phyloP scores from a whole-genome alignment of 768 basidiomycete species.

The Agaricus sinodeliciosus region DNA sequence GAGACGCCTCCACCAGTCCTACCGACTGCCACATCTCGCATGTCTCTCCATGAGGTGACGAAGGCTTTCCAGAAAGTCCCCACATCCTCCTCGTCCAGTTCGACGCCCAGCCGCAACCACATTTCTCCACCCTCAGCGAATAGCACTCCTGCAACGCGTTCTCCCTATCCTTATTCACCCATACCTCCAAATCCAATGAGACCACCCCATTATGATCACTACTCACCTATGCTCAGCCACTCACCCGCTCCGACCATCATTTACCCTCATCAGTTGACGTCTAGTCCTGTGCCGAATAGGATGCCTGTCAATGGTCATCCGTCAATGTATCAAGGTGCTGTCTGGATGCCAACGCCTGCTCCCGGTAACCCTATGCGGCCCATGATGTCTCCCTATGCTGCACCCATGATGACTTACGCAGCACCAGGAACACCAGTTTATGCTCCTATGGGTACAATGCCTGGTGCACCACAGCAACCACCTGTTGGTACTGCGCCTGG shows the following conservation, averaged over 20 bases:
- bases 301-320: slow-evolving; percentile 59
- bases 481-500: slow-evolving; percentile 32
- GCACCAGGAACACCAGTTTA: slow-evolving; percentile 35
- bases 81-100: slow-evolving; percentile 42
- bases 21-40: slow-evolving; percentile 56
- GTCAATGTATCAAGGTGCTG: slow-evolving; percentile 50
- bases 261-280: slow-evolving; percentile 52
- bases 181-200: slow-evolving; percentile 45
- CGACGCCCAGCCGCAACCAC: slow-evolving; percentile 40
- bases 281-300: slow-evolving; percentile 58
- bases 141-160: slow-evolving; percentile 19
- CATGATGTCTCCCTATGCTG: slow-evolving; percentile 54
- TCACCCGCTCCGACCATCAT: slow-evolving; percentile 63
- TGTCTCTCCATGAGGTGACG: slow-evolving; percentile 78
- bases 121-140: slow-evolving; percentile 44
- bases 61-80: slow-evolving; percentile 87
- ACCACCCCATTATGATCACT: slow-evolving; percentile 51
- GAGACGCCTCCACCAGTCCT: slow-evolving; percentile 66
- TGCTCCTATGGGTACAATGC: slow-evolving; percentile 28
- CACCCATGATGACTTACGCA: slow-evolving; percentile 62
- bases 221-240: slow-evolving; percentile 65
- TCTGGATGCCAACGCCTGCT: slow-evolving; percentile 54
- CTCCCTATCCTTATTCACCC: slow-evolving; percentile 33
- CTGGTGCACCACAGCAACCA: slow-evolving; percentile 34
- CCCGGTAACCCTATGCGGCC: slow-evolving; percentile 53